These are phyloP conservation scores for Lactarius hengduanensis DNA, from an alignment of 768 basidiomycete species.

Conservation along the genomic window DNA sequence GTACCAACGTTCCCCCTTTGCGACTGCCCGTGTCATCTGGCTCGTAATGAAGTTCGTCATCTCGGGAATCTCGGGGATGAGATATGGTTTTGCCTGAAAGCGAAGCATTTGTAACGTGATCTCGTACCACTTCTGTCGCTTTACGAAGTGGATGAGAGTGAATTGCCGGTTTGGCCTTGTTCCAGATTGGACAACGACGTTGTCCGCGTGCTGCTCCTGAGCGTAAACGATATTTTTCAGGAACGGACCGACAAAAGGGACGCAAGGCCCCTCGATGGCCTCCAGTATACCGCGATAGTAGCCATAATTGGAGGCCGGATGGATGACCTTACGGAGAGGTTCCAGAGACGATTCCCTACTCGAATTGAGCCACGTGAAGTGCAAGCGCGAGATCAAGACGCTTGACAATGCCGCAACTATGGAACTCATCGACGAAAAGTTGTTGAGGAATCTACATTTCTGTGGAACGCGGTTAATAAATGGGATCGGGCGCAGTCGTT, in stretches of 20 bases:
- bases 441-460: slow-evolving; percentile 65
- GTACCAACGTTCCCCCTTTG: slow-evolving; percentile 50
- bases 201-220: slow-evolving; percentile 49
- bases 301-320: slow-evolving; percentile 56
- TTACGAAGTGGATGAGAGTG: slow-evolving; percentile 48
- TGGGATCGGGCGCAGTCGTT: not conserved
- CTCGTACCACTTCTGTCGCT: slow-evolving; percentile 57
- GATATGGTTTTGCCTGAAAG: slow-evolving; percentile 54
- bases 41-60: slow-evolving; percentile 48
- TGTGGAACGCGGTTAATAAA: slow-evolving; percentile 32
- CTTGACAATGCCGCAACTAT: slow-evolving; percentile 63
- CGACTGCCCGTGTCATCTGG: slow-evolving; percentile 43
- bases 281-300: slow-evolving; percentile 52
- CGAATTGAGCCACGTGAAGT: slow-evolving; percentile 67
- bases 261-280: slow-evolving; percentile 48
- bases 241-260: slow-evolving; percentile 68
- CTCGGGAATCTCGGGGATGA: slow-evolving; percentile 46
- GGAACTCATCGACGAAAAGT: slow-evolving; percentile 67
- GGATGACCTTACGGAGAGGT: slow-evolving; percentile 52
- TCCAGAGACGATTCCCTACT: slow-evolving; percentile 51
- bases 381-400: slow-evolving; percentile 53
- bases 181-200: slow-evolving; percentile 28
- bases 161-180: slow-evolving; percentile 24
- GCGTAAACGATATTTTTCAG: slow-evolving; percentile 59
- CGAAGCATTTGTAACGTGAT: slow-evolving; percentile 54